Conservation (phyloP, 352 stramenopile species). For the Pythium apleroticum region DNA sequence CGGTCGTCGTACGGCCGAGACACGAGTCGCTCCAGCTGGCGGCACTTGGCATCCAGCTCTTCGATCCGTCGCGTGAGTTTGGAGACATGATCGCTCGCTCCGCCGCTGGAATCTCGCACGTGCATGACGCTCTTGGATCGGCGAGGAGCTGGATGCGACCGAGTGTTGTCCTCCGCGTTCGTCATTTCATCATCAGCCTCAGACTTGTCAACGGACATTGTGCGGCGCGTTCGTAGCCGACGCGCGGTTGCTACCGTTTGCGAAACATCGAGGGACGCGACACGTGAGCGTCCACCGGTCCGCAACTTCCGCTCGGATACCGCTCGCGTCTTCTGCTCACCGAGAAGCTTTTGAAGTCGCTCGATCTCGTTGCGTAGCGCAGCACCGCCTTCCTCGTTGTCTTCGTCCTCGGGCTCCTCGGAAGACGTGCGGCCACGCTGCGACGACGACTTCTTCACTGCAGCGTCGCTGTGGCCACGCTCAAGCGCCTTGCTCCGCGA, state of each 20-base stretch:
- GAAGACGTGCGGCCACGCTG: slow-evolving; percentile 15
- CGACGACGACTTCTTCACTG: slow-evolving; percentile 14
- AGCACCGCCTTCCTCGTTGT: slow-evolving; percentile 30
- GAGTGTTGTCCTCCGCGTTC: slow-evolving; percentile 39
- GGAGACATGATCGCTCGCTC: slow-evolving; percentile 48
- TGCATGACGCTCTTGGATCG: slow-evolving; percentile 57
- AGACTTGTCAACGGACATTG: slow-evolving; percentile 47
- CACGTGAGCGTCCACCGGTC: slow-evolving; percentile 14
- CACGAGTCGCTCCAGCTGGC: slow-evolving; percentile 75
- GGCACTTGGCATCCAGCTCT: slow-evolving; percentile 79
- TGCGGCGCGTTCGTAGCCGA: slow-evolving; percentile 25
- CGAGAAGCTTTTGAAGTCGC: slow-evolving; percentile 71
- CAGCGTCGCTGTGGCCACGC: neutral
- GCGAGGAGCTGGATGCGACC: slow-evolving; percentile 50
- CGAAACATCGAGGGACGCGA: slow-evolving; percentile 23
- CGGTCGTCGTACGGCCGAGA: slow-evolving; percentile 31
- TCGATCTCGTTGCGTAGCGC: slow-evolving; percentile 69
- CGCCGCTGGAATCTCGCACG: slow-evolving; percentile 32
- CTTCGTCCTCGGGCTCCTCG: slow-evolving; percentile 22
- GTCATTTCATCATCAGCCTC: slow-evolving; percentile 43
- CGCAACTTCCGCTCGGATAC: slow-evolving; percentile 16
- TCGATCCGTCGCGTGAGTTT: slow-evolving; percentile 68
- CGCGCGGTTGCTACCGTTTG: slow-evolving; percentile 16
- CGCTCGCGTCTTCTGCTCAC: slow-evolving; percentile 44
- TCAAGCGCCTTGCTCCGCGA: neutral